A percentile compares a stretch with the other conserved stretches of the same genome.
Evolutionary conservation across 257 asterid species (phyloP).

Genomic region (Fraxinus quadrangulata): DNA sequence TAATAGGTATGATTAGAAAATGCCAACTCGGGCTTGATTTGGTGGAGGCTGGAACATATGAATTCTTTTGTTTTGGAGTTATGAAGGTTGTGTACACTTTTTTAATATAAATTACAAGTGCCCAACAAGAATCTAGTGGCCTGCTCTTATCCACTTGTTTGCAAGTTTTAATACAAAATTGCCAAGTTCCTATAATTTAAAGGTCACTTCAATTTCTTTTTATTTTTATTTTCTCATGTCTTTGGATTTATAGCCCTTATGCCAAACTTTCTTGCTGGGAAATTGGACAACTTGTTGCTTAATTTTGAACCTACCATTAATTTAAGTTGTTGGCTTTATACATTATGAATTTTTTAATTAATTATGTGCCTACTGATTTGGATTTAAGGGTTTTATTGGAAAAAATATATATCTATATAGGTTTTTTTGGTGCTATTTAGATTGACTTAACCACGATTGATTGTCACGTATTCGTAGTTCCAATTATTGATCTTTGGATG

Average conservation of each 20-base stretch:
- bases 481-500: no score
- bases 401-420: no score
- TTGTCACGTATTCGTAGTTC: no score
- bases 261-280: neutral
- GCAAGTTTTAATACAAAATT: slow-evolving; percentile 23
- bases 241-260: neutral
- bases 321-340: slow-evolving; percentile 23
- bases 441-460: neutral
- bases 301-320: neutral
- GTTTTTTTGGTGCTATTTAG: neutral
- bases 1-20: slow-evolving; percentile 7
- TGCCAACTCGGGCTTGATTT: neutral
- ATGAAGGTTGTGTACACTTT: neutral
- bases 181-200: neutral
- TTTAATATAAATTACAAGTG: neutral
- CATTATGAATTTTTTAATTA: slow-evolving; percentile 4
- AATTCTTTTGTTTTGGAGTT: neutral
- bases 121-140: slow-evolving; percentile 32
- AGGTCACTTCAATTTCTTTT: neutral
- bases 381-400: neutral
- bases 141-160: slow-evolving; percentile 38
- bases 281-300: neutral
- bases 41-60: neutral
- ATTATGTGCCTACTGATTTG: neutral
- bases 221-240: neutral